Evolutionary conservation across 371 early-diverging fungal genomes (phyloP).

Genomic region (Rhizopus delemar): DNA sequence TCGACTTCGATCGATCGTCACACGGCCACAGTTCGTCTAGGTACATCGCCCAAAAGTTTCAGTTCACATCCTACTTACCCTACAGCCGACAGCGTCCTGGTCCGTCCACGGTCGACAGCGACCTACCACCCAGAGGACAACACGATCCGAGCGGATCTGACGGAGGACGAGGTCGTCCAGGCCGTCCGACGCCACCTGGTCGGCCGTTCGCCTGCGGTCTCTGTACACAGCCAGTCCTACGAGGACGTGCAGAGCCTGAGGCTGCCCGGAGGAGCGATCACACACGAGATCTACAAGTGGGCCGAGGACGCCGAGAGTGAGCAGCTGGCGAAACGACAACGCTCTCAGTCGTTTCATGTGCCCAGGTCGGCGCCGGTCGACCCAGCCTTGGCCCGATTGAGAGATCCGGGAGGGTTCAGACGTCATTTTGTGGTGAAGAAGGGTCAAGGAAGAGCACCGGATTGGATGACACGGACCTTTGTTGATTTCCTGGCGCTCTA

Average conservation of each 20-base stretch:
- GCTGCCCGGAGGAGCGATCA: slow-evolving; percentile 50
- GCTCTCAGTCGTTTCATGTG: slow-evolving; percentile 38
- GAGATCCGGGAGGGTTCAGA: slow-evolving; percentile 87
- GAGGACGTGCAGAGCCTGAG: slow-evolving; percentile 23
- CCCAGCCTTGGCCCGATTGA: slow-evolving; percentile 39
- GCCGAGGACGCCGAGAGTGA: slow-evolving; percentile 39
- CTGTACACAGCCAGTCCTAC: slow-evolving; percentile 14
- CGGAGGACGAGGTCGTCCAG: slow-evolving; percentile 34
- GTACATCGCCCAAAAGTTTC: slow-evolving; percentile 34
- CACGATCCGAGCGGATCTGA: slow-evolving; percentile 24
- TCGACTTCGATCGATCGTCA: slow-evolving; percentile 29
- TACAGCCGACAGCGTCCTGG: slow-evolving; percentile 30
- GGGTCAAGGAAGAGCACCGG: slow-evolving; percentile 51
- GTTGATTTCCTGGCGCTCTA: slow-evolving; percentile 92
- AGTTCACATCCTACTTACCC: slow-evolving; percentile 32
- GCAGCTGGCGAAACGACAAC: slow-evolving; percentile 27
- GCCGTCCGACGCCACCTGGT: slow-evolving; percentile 37
- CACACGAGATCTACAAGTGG: slow-evolving; percentile 66
- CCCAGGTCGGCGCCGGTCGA: slow-evolving; percentile 31
- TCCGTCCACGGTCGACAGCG: slow-evolving; percentile 29
- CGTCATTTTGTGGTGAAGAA: slow-evolving; percentile 75
- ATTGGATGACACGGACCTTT: slow-evolving; percentile 81
- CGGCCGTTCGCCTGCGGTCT: slow-evolving; percentile 14
- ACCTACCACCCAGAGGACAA: slow-evolving; percentile 24
- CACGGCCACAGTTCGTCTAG: slow-evolving; percentile 29